Evolutionary conservation across 441 rosid genomes (phyloP).

Genomic region (Brassica hybrid): DNA sequence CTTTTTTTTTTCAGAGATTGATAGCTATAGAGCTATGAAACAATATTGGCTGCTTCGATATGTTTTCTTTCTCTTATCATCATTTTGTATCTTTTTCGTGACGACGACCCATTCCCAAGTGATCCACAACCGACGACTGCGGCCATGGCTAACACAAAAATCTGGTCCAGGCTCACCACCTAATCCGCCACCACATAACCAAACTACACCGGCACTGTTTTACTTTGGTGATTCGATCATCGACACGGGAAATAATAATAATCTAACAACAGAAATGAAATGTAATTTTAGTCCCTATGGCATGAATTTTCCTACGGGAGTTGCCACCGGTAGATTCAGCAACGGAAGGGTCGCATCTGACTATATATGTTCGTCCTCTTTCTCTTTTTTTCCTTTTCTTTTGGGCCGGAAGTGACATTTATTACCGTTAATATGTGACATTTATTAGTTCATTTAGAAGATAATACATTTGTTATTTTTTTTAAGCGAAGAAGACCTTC

Average conservation of each 20-base stretch:
- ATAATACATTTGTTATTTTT: not conserved
- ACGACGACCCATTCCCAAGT: slow-evolving; percentile 33
- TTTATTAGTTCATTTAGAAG: not conserved
- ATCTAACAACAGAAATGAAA: slow-evolving; percentile 11
- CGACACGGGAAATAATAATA: slow-evolving; percentile 47
- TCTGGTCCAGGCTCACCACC: not conserved
- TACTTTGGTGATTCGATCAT: slow-evolving; percentile 62
- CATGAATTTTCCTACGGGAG: slow-evolving; percentile 43
- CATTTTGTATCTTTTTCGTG: slow-evolving; percentile 16
- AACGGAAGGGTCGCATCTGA: slow-evolving; percentile 57
- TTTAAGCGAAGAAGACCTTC: not conserved
- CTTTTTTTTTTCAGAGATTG: no score
- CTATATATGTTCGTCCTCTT: slow-evolving; percentile 38
- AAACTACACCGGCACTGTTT: slow-evolving; percentile 47
- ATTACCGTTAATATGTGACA: not conserved
- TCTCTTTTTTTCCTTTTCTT: not conserved
- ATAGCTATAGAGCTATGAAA: slow-evolving; percentile 29
- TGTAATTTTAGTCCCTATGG: slow-evolving; percentile 55
- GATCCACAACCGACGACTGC: slow-evolving; percentile 26
- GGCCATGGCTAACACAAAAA: slow-evolving; percentile 41
- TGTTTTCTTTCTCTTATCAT: slow-evolving; percentile 18
- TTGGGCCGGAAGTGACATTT: not conserved
- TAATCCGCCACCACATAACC: slow-evolving; percentile 29
- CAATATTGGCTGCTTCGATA: not conserved
- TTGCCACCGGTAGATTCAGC: slow-evolving; percentile 60